Conservation (phyloP, 202 grass and related monocot genomes). For the Dendrocalamus latiflorus region DNA sequence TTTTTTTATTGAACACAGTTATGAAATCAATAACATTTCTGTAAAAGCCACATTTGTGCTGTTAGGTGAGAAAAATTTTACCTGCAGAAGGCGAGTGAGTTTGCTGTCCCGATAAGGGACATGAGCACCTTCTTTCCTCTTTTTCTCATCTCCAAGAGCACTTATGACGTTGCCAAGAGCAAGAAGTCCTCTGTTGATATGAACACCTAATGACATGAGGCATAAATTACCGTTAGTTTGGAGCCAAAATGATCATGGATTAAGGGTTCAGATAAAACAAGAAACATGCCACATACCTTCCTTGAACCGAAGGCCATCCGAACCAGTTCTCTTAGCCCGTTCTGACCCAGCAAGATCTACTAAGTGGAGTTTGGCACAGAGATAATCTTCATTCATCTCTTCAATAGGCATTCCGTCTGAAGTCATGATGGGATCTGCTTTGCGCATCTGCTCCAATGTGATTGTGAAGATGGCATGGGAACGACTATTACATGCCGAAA, state of each 20-base stretch:
- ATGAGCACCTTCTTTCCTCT: conserved; percentile 95
- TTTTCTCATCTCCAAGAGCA: conserved; percentile 99
- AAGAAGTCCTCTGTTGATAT: conserved; percentile 92
- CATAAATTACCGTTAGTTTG: conserved; percentile 1
- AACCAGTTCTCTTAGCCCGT: conserved; percentile 93
- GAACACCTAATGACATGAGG: conserved; percentile 63
- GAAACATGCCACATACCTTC: conserved; percentile 63
- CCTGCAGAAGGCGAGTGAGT: conserved; percentile 96
- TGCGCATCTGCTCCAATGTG: conserved; percentile 99
- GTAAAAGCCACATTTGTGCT: neutral
- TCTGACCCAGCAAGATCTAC: conserved; percentile 99
- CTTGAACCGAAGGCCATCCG: conserved; percentile 97
- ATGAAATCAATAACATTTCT: conserved; percentile 16
- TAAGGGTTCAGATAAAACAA: neutral
- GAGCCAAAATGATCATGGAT: neutral
- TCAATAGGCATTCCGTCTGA: conserved; percentile 66
- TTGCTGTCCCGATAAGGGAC: conserved; percentile 99
- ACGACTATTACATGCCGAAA: conserved; percentile 76
- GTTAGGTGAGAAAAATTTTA: conserved; percentile 22
- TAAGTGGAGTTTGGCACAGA: conserved; percentile 93
- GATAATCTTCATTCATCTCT: conserved; percentile 88
- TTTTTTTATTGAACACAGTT: neutral
- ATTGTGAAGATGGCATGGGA: conserved; percentile 99
- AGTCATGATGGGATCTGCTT: conserved; percentile 66
- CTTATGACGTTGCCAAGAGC: conserved; percentile 99